Conservation (phyloP, 257 asterid species). For the Datura wrightii region DNA sequence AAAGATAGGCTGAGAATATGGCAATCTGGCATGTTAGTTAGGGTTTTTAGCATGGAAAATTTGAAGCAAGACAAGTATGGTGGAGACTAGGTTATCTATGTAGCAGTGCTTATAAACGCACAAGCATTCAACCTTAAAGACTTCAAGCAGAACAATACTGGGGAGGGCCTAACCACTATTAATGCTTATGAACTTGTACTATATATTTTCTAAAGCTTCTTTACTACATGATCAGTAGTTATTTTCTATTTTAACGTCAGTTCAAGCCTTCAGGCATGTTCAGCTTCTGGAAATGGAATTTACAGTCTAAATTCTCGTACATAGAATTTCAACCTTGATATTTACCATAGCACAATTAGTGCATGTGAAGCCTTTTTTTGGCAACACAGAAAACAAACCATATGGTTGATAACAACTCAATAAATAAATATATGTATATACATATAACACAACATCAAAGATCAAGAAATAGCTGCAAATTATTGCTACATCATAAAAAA, state of each 20-base stretch:
- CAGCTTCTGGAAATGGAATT: not conserved
- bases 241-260: not conserved
- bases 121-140: not conserved
- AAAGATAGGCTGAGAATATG: too few relatives aligned
- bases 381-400: not conserved
- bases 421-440: not conserved
- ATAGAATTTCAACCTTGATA: not conserved
- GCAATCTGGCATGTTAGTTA: too few relatives aligned
- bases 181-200: not conserved
- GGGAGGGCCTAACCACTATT: not conserved
- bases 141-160: not conserved
- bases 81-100: too few relatives aligned
- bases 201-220: not conserved
- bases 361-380: too few relatives aligned
- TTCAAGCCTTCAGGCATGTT: conserved; percentile 9
- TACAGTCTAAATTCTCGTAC: not conserved
- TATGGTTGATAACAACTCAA: not conserved
- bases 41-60: too few relatives aligned
- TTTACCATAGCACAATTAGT: too few relatives aligned
- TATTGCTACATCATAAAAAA: not conserved
- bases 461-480: too few relatives aligned
- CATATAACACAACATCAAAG: not conserved
- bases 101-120: not conserved
- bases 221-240: not conserved
- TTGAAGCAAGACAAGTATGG: too few relatives aligned